Conservation (phyloP, 805 yeast species). For the Cyberlindnera suaveolens region DNA sequence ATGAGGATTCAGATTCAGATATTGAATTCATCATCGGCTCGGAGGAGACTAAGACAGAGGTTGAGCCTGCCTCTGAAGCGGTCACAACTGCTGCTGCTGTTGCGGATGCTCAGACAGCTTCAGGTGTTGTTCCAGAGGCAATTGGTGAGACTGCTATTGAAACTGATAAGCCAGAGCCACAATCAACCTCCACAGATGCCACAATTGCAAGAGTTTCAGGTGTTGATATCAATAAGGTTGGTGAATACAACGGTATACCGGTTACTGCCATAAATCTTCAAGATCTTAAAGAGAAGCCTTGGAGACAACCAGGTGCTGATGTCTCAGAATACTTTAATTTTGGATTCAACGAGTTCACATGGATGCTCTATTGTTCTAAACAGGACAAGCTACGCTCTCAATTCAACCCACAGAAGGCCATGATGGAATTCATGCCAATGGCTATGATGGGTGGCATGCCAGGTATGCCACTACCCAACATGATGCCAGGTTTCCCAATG, state of each 20-base stretch:
- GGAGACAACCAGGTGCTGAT: constrained; percentile 98
- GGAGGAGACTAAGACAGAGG: constrained; percentile 20
- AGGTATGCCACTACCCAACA: constrained; percentile 19
- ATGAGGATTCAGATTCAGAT: constrained; percentile 41
- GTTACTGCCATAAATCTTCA: constrained; percentile 76
- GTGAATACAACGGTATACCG: constrained; percentile 73
- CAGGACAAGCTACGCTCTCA: constrained; percentile 79
- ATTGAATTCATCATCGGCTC: constrained; percentile 76
- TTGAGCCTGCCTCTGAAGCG: constrained; percentile 10
- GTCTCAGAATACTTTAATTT: constrained; percentile 90
- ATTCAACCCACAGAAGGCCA: constrained; percentile 74
- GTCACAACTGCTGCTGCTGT: constrained; percentile 23
- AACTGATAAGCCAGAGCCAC: constrained; percentile 26
- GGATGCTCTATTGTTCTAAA: constrained; percentile 88
- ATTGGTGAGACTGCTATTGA: constrained; percentile 29
- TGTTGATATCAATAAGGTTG: constrained; percentile 67
- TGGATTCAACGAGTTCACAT: constrained; percentile 93
- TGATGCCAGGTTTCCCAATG: constrained; percentile 25
- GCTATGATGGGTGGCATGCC: constrained; percentile 29
- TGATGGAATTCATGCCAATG: constrained; percentile 52
- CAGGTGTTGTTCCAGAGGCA: constrained; percentile 25
- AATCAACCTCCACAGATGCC: constrained; percentile 11
- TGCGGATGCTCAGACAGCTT: constrained; percentile 22
- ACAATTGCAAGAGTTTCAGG: constrained; percentile 34
- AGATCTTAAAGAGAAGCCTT: constrained; percentile 87